Evolutionary conservation across 106 monocot species (phyloP).

Genomic region (Dactylorhiza incarnata): DNA sequence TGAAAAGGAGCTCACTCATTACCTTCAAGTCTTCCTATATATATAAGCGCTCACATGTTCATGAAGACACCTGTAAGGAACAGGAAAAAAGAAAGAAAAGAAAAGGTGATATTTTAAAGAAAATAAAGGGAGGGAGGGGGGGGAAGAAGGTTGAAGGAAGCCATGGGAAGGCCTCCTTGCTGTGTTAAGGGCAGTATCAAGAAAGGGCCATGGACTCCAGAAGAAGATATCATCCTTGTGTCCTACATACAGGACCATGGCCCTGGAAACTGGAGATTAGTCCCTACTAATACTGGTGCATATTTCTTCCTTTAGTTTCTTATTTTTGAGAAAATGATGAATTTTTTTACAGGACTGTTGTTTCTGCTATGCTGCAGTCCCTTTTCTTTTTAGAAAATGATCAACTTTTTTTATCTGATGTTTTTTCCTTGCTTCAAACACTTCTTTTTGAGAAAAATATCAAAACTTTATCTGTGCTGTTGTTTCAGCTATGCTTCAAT

Average conservation of each 20-base stretch:
- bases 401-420: too few relatives aligned
- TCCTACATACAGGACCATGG: slow-evolving; percentile 57
- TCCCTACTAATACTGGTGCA: slow-evolving; percentile 38
- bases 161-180: slow-evolving; percentile 3
- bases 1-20: slow-evolving; percentile 1
- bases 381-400: too few relatives aligned
- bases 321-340: too few relatives aligned
- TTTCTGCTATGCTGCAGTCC: too few relatives aligned
- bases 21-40: background rate
- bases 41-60: background rate
- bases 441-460: too few relatives aligned
- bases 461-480: too few relatives aligned
- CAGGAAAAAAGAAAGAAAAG: background rate
- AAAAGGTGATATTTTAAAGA: background rate
- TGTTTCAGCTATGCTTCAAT: too few relatives aligned
- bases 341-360: too few relatives aligned
- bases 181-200: slow-evolving; percentile 24
- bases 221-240: slow-evolving; percentile 52
- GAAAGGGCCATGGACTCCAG: slow-evolving; percentile 62
- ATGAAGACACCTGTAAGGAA: background rate
- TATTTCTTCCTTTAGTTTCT: background rate
- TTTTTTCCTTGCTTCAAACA: too few relatives aligned
- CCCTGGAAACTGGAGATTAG: slow-evolving; percentile 39
- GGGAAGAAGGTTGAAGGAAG: background rate
- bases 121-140: background rate